A percentile compares a stretch with the other conserved stretches of the same genome.
These are phyloP conservation scores for Claviceps sp. DNA, from an alignment of 2,329 filamentous ascomycete genomes.

Conservation along the genomic window DNA sequence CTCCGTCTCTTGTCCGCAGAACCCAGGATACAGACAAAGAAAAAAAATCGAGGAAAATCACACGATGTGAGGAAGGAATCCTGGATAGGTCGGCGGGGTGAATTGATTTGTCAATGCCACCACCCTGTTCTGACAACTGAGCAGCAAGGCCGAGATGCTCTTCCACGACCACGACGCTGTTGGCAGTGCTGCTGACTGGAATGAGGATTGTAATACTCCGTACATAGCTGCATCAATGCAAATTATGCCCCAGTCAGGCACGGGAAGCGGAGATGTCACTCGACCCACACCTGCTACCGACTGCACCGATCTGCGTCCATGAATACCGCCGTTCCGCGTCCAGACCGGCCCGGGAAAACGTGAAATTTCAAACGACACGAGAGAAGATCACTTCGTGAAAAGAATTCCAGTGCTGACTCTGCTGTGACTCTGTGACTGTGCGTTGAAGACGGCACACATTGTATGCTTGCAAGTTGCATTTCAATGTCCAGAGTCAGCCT, in stretches of 20 bases:
- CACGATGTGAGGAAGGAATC: background rate
- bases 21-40: background rate
- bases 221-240: background rate
- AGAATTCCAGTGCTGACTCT: background rate
- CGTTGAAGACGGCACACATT: background rate
- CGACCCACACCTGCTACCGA: conserved; percentile 2
- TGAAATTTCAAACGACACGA: background rate
- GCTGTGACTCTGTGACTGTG: background rate
- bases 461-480: background rate
- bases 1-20: background rate
- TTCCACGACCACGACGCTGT: background rate
- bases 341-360: conserved; percentile 2
- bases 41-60: background rate
- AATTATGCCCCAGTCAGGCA: background rate
- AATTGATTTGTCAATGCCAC: background rate
- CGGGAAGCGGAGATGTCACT: conserved; percentile 2
- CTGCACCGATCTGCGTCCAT: conserved; percentile 6
- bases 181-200: background rate
- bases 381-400: background rate
- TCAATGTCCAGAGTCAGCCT: background rate
- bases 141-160: conserved; percentile 1
- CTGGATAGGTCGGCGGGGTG: background rate
- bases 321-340: conserved; percentile 3
- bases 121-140: conserved; percentile 5
- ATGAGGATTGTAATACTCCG: background rate